phyloP scores from a whole-genome alignment of 805 yeast species.

The Kazachstania psychrophila region DNA sequence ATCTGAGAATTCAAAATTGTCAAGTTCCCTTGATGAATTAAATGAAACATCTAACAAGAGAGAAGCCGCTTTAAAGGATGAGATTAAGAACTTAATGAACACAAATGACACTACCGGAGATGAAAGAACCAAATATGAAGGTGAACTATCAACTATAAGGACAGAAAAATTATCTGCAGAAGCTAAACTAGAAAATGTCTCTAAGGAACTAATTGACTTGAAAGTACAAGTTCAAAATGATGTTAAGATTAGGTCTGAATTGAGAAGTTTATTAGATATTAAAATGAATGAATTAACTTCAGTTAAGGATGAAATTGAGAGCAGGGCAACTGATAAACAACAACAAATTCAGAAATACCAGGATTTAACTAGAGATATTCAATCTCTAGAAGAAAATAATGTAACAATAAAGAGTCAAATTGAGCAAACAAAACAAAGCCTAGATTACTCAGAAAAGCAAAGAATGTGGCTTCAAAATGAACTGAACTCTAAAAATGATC shows the following conservation, averaged over 20 bases:
- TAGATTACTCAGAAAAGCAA: slow-evolving; percentile 32
- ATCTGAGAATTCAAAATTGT: neutral
- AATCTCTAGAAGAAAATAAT: slow-evolving; percentile 24
- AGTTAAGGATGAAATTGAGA: slow-evolving; percentile 11
- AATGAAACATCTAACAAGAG: slow-evolving; percentile 16
- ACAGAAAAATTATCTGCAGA: slow-evolving; percentile 8
- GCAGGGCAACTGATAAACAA: slow-evolving; percentile 20
- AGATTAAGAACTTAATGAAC: slow-evolving; percentile 18
- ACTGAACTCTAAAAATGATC: slow-evolving; percentile 28
- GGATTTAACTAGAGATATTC: slow-evolving; percentile 32
- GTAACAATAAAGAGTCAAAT: slow-evolving; percentile 28
- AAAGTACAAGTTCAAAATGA: slow-evolving; percentile 12
- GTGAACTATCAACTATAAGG: slow-evolving; percentile 16
- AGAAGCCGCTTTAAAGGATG: slow-evolving; percentile 26
- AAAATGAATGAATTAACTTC: slow-evolving; percentile 24
- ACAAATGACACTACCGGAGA: slow-evolving; percentile 19
- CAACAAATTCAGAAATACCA: slow-evolving; percentile 34
- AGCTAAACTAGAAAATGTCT: slow-evolving; percentile 5
- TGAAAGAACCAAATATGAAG: slow-evolving; percentile 13
- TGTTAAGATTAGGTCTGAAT: slow-evolving; percentile 19
- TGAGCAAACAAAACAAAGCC: slow-evolving; percentile 35
- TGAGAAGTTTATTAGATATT: slow-evolving; percentile 16
- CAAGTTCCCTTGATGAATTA: neutral
- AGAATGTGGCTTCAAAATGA: slow-evolving; percentile 37
- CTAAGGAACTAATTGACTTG: slow-evolving; percentile 5